Evolutionary conservation across 345 rosid species (phyloP).

Genomic region (Syzygium oleosum): DNA sequence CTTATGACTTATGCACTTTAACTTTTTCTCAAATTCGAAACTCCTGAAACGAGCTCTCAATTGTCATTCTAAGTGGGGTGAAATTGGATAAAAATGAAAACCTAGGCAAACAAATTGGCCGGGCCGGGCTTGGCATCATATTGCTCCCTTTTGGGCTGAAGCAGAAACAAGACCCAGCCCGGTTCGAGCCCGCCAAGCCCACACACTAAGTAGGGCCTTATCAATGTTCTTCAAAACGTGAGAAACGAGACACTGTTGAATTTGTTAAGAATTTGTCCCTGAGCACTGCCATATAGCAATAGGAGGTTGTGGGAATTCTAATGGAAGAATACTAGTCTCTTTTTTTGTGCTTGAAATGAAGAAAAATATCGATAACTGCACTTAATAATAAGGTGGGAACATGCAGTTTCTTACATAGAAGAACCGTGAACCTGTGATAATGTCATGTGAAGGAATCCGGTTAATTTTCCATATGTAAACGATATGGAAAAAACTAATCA

Average conservation of each 20-base stretch:
- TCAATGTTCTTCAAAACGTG: not conserved
- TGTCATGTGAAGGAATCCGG: not conserved
- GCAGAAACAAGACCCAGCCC: not conserved
- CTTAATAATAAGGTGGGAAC: no score
- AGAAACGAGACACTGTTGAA: not conserved
- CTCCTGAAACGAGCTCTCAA: not conserved
- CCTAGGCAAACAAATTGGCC: not conserved
- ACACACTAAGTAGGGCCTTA: not conserved
- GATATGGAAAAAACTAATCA: no score
- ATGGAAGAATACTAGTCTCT: not conserved
- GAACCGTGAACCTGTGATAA: not conserved
- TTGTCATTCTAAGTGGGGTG: not conserved
- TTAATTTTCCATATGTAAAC: not conserved
- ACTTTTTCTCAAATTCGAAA: not conserved
- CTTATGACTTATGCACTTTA: not conserved
- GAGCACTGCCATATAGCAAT: not conserved
- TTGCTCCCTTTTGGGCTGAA: not conserved
- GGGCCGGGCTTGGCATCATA: not conserved
- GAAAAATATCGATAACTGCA: no score
- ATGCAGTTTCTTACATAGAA: not conserved
- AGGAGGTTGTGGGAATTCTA: not conserved
- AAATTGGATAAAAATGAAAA: not conserved
- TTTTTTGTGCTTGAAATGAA: no score
- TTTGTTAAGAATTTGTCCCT: not conserved
- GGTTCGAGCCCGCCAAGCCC: not conserved